phyloP scores from a whole-genome alignment of 2,329 filamentous ascomycete genomes.

The Fusarium tupiense region DNA sequence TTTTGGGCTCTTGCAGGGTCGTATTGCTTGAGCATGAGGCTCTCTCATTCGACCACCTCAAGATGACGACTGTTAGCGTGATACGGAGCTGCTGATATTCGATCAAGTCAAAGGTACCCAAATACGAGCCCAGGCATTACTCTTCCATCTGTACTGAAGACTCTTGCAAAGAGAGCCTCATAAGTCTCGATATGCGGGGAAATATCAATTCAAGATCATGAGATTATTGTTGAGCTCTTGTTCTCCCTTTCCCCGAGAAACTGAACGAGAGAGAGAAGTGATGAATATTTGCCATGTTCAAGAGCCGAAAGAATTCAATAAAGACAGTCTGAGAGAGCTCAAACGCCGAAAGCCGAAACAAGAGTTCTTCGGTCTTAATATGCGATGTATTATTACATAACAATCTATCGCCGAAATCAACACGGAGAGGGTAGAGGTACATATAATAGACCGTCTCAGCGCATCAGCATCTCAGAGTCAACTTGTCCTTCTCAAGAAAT shows the following conservation, averaged over 20 bases:
- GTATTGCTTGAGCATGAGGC: background rate
- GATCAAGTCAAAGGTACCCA: background rate
- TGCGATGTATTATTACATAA: background rate
- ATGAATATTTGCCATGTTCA: background rate
- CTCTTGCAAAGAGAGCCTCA: background rate
- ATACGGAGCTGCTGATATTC: background rate
- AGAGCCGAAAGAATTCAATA: background rate
- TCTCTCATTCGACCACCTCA: conserved; percentile 8
- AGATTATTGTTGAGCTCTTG: background rate
- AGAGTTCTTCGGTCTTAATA: background rate
- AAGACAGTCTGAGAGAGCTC: background rate
- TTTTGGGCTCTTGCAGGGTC: conserved; percentile 13
- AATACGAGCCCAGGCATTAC: background rate
- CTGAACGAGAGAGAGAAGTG: background rate
- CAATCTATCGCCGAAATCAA: background rate
- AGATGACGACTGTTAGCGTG: conserved; percentile 12
- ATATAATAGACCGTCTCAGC: background rate
- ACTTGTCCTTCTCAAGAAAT: background rate
- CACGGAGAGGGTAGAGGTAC: background rate
- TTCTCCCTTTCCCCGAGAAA: background rate
- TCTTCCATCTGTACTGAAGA: background rate
- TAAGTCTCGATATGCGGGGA: conserved; percentile 8
- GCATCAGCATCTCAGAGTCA: background rate
- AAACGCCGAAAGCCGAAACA: background rate
- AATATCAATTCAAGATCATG: background rate